Percentiles rank a stretch among this genome's conserved stretches.
phyloP scores from a whole-genome alignment of 176 grass and related monocot genomes.

The Miscanthus lutarioriparius region DNA sequence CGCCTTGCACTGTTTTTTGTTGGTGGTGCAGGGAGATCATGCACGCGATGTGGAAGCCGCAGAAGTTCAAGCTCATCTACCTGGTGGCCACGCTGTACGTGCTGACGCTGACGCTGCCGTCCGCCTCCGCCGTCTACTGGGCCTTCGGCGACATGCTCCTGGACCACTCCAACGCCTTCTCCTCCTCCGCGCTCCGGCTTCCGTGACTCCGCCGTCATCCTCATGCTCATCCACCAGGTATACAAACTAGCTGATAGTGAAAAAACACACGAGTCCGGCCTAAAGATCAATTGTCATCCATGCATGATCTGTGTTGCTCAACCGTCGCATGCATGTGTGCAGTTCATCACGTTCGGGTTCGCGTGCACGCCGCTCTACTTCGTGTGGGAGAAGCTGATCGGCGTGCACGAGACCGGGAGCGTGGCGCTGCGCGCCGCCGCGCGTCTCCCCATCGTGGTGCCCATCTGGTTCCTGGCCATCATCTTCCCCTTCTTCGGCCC shows the following conservation, averaged over 20 bases:
- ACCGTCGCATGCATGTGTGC: neutral
- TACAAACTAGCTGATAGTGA: too few species aligned
- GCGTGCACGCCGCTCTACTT: slow-evolving; percentile 97
- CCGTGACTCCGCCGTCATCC: slow-evolving; percentile 71
- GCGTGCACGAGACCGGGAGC: slow-evolving; percentile 43
- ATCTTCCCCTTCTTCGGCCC: slow-evolving; percentile 96
- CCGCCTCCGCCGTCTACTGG: slow-evolving; percentile 92
- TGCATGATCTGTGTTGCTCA: too few species aligned
- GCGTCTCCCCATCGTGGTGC: slow-evolving; percentile 66
- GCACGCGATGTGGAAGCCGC: slow-evolving; percentile 99
- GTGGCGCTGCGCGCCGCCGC: slow-evolving; percentile 14
- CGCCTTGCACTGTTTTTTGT: neutral
- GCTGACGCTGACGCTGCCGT: slow-evolving; percentile 86
- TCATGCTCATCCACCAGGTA: slow-evolving; percentile 89
- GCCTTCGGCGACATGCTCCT: slow-evolving; percentile 89
- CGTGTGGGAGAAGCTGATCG: slow-evolving; percentile 91
- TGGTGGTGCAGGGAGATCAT: slow-evolving; percentile 78
- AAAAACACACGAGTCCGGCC: too few species aligned
- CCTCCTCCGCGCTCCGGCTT: slow-evolving; percentile 73
- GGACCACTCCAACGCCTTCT: slow-evolving; percentile 92
- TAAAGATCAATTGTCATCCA: too few species aligned
- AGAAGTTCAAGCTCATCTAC: slow-evolving; percentile 95
- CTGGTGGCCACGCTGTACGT: slow-evolving; percentile 76
- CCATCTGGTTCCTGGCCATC: slow-evolving; percentile 95
- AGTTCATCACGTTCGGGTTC: slow-evolving; percentile 94